phyloP scores from a whole-genome alignment of 225 moss, liverwort and hornwort genomes.

The Pseudoscleropodium purum region DNA sequence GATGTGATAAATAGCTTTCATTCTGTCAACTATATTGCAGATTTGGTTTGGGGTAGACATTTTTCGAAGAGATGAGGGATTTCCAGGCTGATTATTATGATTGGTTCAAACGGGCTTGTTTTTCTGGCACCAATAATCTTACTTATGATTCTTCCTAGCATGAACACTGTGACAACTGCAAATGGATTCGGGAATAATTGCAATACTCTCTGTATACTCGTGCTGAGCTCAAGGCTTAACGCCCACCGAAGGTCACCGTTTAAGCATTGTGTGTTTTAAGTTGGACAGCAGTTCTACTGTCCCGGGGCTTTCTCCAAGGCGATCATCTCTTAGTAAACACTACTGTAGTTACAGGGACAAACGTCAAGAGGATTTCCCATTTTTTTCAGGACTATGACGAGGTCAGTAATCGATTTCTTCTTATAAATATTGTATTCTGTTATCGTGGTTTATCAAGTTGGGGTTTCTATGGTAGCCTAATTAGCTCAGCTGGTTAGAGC shows the following conservation, averaged over 20 bases:
- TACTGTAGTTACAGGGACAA: background rate
- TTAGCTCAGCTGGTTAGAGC: constrained; percentile 32
- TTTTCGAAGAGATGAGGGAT: background rate
- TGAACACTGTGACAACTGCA: background rate
- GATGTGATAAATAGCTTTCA: background rate
- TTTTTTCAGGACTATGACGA: accelerated
- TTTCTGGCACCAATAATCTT: background rate
- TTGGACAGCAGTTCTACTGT: background rate
- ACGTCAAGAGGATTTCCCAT: background rate
- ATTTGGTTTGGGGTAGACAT: background rate
- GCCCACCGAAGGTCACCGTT: background rate
- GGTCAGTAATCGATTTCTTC: accelerated
- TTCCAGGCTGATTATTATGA: background rate
- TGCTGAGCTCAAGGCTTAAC: background rate
- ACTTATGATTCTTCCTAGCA: background rate
- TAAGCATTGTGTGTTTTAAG: background rate
- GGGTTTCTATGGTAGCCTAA: background rate
- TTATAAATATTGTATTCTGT: background rate
- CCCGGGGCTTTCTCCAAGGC: background rate
- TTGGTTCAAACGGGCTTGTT: constrained; percentile 1
- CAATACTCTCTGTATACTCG: background rate
- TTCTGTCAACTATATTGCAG: background rate
- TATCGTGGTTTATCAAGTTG: accelerated
- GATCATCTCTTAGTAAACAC: too few relatives aligned
- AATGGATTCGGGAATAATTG: background rate